phyloP scores from a whole-genome alignment of 441 rosid species.

The Cnidoscolus chayamansa region DNA sequence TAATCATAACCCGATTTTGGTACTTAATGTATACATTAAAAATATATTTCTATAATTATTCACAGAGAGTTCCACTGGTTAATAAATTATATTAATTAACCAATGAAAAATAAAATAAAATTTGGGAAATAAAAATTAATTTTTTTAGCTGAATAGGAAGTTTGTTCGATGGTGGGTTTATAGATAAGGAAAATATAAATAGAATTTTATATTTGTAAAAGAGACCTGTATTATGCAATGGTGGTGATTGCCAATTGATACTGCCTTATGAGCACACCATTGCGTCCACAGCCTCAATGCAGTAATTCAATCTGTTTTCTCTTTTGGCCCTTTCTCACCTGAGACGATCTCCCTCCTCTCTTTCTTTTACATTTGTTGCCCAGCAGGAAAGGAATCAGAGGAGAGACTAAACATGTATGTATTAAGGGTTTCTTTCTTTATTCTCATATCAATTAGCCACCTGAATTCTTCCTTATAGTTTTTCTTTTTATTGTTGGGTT shows the following conservation, averaged over 20 bases:
- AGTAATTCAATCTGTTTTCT: slow-evolving; percentile 12
- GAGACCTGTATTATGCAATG: slow-evolving; percentile 1
- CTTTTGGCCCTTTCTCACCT: not conserved
- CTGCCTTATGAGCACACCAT: slow-evolving; percentile 12
- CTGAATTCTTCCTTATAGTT: slow-evolving; percentile 32
- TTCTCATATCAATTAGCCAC: slow-evolving; percentile 14
- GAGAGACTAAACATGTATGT: slow-evolving; percentile 20
- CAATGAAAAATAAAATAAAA: no score
- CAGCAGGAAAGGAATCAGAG: slow-evolving; percentile 1
- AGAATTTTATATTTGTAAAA: no score
- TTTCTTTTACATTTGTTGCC: slow-evolving; percentile 18
- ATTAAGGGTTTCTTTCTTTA: slow-evolving; percentile 39
- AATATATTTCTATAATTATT: no score
- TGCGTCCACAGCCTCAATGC: slow-evolving; percentile 17
- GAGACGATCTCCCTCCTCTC: not conserved
- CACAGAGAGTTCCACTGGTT: no score
- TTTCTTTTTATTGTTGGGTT: not conserved
- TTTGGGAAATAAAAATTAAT: no score
- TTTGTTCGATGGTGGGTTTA: no score
- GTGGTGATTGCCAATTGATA: slow-evolving; percentile 14
- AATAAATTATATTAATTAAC: no score
- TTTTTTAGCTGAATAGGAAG: no score
- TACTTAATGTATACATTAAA: no score
- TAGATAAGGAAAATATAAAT: not conserved
- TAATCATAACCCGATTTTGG: no score